phyloP scores from a whole-genome alignment of 2,329 filamentous ascomycete genomes.

The Mycocentrospora acerina region DNA sequence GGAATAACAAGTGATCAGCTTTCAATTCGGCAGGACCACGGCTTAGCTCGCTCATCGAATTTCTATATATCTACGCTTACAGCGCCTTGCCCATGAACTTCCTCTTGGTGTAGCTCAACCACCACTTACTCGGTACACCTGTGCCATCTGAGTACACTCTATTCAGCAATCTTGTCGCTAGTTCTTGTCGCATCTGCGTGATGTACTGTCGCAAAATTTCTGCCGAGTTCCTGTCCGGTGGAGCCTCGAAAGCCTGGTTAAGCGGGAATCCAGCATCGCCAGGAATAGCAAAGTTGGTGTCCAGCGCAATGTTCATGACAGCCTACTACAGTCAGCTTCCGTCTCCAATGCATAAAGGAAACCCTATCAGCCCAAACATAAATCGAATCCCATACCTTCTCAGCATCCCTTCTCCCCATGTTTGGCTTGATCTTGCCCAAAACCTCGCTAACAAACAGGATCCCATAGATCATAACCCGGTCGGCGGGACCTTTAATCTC shows the following conservation, averaged over 20 bases:
- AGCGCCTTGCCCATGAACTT: slow-evolving; percentile 95
- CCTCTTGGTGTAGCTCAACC: slow-evolving; percentile 97
- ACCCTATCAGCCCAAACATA: slow-evolving; percentile 39
- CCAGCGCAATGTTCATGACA: slow-evolving; percentile 85
- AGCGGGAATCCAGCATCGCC: slow-evolving; percentile 91
- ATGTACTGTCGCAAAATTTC: slow-evolving; percentile 88
- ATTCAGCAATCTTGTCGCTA: slow-evolving; percentile 78
- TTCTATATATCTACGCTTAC: slow-evolving; percentile 11
- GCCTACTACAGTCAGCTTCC: slow-evolving; percentile 55
- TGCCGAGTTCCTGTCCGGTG: slow-evolving; percentile 81
- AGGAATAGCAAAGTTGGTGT: slow-evolving; percentile 89
- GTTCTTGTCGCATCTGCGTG: slow-evolving; percentile 88
- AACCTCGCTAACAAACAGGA: slow-evolving; percentile 90
- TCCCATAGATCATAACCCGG: slow-evolving; percentile 92
- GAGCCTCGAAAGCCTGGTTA: slow-evolving; percentile 95
- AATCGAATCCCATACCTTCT: slow-evolving; percentile 53
- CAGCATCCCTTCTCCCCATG: slow-evolving; percentile 65
- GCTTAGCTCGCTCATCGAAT: not conserved
- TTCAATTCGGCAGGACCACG: not conserved
- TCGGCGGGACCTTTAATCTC: slow-evolving; percentile 97
- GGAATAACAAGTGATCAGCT: no score
- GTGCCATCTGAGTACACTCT: slow-evolving; percentile 79
- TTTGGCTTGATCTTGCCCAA: slow-evolving; percentile 80
- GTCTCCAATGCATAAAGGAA: no score
- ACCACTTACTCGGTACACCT: slow-evolving; percentile 74